Evolutionary conservation across 2,329 filamentous ascomycete species (phyloP).

Genomic region (Coniosporium tulheliwenetii): DNA sequence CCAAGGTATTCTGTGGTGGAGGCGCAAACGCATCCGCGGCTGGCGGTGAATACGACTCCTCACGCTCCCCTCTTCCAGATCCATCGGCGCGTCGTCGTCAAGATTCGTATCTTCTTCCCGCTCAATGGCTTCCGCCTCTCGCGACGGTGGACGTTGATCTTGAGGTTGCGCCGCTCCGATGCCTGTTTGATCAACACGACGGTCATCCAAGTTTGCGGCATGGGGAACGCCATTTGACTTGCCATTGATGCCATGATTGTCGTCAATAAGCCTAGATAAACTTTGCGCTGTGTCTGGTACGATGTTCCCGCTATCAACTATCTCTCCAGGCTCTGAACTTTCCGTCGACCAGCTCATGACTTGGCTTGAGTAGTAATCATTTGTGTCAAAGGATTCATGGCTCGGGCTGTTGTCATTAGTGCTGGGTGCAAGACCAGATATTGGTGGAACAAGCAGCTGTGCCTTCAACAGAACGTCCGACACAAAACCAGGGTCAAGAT

Average conservation of each 20-base stretch:
- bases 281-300: slow-evolving; percentile 2
- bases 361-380: slow-evolving; percentile 91
- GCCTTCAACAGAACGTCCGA: slow-evolving; percentile 38
- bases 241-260: not conserved
- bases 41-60: slow-evolving; percentile 28
- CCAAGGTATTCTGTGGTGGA: not conserved
- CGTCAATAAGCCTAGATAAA: not conserved
- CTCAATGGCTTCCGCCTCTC: not conserved
- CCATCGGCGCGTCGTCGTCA: slow-evolving; percentile 1
- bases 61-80: slow-evolving; percentile 10
- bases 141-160: not conserved
- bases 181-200: not conserved
- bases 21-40: slow-evolving; percentile 21
- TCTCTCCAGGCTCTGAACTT: too few species aligned
- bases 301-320: slow-evolving; percentile 26
- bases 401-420: slow-evolving; percentile 47
- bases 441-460: slow-evolving; percentile 54
- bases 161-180: not conserved
- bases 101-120: not conserved
- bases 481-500: slow-evolving; percentile 31
- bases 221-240: not conserved
- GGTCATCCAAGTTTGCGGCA: not conserved
- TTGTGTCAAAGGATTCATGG: slow-evolving; percentile 79
- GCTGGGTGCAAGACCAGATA: slow-evolving; percentile 38
- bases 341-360: slow-evolving; percentile 52